Evolutionary conservation across 306 rosid species (phyloP).

Genomic region (Arachis stenosperma): DNA sequence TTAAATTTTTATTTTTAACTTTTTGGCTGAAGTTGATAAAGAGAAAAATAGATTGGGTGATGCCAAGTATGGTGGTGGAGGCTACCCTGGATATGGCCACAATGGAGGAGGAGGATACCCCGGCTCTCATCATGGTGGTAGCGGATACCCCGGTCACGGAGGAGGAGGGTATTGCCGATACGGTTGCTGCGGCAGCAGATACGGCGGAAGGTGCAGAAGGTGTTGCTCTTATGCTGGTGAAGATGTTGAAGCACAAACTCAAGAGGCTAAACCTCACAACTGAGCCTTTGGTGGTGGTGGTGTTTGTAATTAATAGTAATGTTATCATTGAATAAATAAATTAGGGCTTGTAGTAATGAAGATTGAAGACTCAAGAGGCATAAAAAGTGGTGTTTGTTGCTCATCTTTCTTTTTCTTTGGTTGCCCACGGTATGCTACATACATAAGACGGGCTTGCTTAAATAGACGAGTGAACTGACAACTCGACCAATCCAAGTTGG

Average conservation of each 20-base stretch:
- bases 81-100: background rate
- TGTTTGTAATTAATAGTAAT: no score
- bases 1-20: background rate
- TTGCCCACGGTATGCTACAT: no score
- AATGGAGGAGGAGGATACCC: slow-evolving; percentile 2
- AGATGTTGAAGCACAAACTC: slow-evolving; percentile 34
- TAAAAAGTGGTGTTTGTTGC: no score
- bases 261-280: slow-evolving; percentile 18
- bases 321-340: no score
- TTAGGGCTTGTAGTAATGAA: no score
- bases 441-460: no score
- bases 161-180: slow-evolving; percentile 47
- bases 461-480: no score
- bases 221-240: slow-evolving; percentile 62
- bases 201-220: slow-evolving; percentile 38
- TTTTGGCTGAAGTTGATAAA: background rate
- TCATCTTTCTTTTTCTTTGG: no score
- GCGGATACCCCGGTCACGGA: background rate
- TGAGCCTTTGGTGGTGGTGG: background rate
- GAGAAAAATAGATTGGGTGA: slow-evolving; percentile 25
- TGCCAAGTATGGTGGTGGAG: slow-evolving; percentile 22
- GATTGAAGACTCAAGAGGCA: no score
- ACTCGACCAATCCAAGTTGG: no score
- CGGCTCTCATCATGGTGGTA: background rate
- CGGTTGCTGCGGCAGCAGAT: slow-evolving; percentile 50